Conservation (phyloP, 257 asterid species). For the Solanum clarkiae region DNA sequence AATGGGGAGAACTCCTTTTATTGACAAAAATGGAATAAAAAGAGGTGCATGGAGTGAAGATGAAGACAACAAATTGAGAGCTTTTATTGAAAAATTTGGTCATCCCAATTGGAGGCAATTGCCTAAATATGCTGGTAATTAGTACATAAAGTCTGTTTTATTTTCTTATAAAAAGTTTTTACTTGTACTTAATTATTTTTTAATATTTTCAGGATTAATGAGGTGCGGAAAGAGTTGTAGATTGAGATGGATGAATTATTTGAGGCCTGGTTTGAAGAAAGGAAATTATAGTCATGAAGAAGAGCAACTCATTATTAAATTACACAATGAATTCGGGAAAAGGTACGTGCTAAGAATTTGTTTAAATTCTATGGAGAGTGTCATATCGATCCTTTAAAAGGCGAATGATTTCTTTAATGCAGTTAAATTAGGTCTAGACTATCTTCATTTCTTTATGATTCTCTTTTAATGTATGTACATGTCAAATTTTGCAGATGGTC, state of each 20-base stretch:
- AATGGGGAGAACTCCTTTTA: constrained; percentile 21
- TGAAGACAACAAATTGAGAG: constrained; percentile 26
- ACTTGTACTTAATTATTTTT: neutral
- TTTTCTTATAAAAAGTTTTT: no score
- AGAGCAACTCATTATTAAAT: constrained; percentile 24
- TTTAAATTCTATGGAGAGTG: no score
- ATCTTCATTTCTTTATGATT: no score
- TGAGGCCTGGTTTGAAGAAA: constrained; percentile 32
- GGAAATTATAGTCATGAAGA: constrained; percentile 32
- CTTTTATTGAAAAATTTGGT: constrained; percentile 11
- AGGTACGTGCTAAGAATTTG: constrained; percentile 7
- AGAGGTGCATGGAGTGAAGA: constrained; percentile 38
- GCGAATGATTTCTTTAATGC: no score
- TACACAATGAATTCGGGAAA: constrained; percentile 33
- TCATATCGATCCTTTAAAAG: neutral
- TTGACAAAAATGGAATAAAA: constrained; percentile 24
- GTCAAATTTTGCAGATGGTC: neutral
- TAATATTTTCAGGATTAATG: neutral
- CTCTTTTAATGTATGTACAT: no score
- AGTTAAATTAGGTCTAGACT: no score
- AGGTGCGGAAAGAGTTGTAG: constrained; percentile 67
- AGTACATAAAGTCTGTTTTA: no score
- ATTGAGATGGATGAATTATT: constrained; percentile 47
- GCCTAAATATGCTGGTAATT: constrained; percentile 8
- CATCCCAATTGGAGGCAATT: constrained; percentile 26